Evolutionary conservation across 768 basidiomycete genomes (phyloP).

Genomic region (Hortiboletus flavorubellus): DNA sequence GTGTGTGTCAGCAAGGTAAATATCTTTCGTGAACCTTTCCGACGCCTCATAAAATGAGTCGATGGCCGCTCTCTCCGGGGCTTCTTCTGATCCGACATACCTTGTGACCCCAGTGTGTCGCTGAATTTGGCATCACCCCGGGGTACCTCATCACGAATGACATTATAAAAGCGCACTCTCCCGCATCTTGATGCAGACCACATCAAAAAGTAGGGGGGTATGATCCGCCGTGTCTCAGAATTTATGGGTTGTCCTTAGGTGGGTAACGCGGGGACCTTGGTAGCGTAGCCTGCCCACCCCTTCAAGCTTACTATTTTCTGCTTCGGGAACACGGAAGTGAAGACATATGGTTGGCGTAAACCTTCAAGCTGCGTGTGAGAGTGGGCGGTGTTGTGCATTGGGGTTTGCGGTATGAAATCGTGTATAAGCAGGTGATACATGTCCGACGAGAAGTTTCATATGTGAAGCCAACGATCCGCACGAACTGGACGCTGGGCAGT

Average conservation of each 20-base stretch:
- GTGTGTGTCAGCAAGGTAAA: constrained; percentile 9
- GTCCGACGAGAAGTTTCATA: no score
- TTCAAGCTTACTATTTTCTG: no score
- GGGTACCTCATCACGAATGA: no score
- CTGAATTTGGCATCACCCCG: constrained; percentile 8
- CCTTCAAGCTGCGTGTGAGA: no score
- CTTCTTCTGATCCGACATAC: constrained; percentile 10
- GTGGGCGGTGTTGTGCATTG: no score
- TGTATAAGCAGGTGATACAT: no score
- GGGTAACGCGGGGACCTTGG: neutral
- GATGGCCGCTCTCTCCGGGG: constrained; percentile 11
- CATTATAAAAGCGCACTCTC: constrained; percentile 22
- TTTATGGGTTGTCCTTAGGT: constrained; percentile 19
- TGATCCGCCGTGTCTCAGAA: constrained; percentile 1
- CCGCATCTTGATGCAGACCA: constrained; percentile 37
- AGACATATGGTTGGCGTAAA: no score
- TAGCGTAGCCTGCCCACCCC: no score
- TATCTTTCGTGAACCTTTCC: constrained; percentile 28
- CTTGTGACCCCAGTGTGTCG: constrained; percentile 31
- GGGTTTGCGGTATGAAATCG: no score
- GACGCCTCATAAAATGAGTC: constrained; percentile 24
- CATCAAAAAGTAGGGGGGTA: constrained; percentile 32
- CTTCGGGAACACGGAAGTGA: no score
- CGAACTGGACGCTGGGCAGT: no score
- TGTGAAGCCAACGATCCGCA: no score